Base-by-base conservation (phyloP, 2,329 filamentous ascomycete species). In the Verticillium isaacii region DNA sequence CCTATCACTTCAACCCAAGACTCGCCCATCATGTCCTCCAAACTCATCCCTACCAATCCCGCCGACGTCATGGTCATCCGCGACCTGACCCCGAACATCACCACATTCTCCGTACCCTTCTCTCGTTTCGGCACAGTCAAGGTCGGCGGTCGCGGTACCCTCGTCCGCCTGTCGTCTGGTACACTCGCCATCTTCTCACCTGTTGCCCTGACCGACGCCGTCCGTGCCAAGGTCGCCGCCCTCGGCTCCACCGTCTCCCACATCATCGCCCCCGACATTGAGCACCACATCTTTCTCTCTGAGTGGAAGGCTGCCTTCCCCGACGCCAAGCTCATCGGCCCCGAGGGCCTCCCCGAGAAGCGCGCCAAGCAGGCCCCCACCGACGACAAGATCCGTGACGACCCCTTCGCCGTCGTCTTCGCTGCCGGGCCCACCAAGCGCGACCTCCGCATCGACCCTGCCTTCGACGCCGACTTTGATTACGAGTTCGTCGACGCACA, bases 261-360 rank as follows among this genome's bases (percentile, higher is more conserved):
- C 81, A 88, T 99, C 67, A 82, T 94, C 32, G 94, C 95, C 1
- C 86, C 90, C 1, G 95, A 99, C 74, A 83, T 91, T 59, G 93
- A 99, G 79, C 95, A 99, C 76, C 95, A 99, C 82, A 92, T 99
- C 73, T 96, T 95, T 80, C 74, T 99, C 60, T 89, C 90, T 0
- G 82, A 91, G 57, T 99, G 95, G 94, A 87, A 90, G 69, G 79
- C 84, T 57, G 90, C 86, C 32, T 98, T 86, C 73, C 93, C 94
- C 0, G 74, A 83, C 52, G 93, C 94, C 36, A 88, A 89, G 69
- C 82, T 99, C 57, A 85, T 98, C 69, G 94, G 88, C 1, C 90
- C 92, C 1, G 89, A 94, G 69, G 92, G 91, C 0, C 85, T 99
- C 1, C 87, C 86, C 25, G 92, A 93, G 76, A 96, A 97, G 78